Evolutionary conservation across 768 basidiomycete species (phyloP).

Genomic region (Auriscalpium vulgare): DNA sequence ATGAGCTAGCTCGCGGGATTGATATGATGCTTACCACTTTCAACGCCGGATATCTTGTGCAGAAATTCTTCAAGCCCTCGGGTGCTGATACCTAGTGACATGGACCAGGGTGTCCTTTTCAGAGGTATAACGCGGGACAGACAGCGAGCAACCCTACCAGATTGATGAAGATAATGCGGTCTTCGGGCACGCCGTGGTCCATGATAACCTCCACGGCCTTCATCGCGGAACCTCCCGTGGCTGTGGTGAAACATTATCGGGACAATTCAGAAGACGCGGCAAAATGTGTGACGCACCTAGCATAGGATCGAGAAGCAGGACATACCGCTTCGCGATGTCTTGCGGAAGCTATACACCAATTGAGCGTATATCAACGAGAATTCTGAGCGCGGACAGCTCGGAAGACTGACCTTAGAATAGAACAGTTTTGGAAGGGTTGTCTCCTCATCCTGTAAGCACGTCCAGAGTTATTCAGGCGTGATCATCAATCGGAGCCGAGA

Average conservation of each 20-base stretch:
- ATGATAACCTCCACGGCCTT: constrained; percentile 94
- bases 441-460: constrained; percentile 71
- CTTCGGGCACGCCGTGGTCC: constrained; percentile 88
- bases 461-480: neutral
- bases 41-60: constrained; percentile 61
- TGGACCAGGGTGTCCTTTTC: neutral
- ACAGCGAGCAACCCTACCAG: constrained; percentile 42
- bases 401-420: constrained; percentile 60
- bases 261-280: neutral
- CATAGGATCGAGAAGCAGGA: constrained; percentile 96
- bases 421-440: constrained; percentile 91
- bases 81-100: constrained; percentile 70
- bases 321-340: constrained; percentile 87
- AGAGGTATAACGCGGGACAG: neutral
- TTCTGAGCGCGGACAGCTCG: no score
- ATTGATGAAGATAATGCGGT: constrained; percentile 92
- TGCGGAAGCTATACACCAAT: constrained; percentile 62
- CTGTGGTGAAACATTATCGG: constrained; percentile 30
- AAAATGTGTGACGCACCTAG: constrained; percentile 49
- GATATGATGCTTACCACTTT: constrained; percentile 52
- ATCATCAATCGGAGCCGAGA: neutral
- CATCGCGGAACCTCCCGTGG: constrained; percentile 95
- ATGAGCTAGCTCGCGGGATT: neutral
- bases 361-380: no score
- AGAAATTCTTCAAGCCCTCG: constrained; percentile 81